These are phyloP conservation scores for Starmerella riodocensis DNA, from an alignment of 805 yeast genomes.

Conservation along the genomic window DNA sequence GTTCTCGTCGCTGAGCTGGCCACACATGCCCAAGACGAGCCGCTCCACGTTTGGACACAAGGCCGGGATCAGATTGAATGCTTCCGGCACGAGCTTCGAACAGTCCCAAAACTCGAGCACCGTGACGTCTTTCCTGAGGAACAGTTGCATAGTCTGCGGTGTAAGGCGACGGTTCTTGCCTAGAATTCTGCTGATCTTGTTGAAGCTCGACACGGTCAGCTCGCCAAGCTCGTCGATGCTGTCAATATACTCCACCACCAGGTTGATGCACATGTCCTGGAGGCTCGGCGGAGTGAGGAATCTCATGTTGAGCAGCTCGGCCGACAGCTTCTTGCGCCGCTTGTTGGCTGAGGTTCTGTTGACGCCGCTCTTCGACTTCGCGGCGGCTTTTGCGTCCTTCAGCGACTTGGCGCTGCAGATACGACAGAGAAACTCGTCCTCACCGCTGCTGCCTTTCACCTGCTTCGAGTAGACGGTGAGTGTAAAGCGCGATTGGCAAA, in stretches of 20 bases:
- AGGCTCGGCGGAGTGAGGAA: slow-evolving; percentile 49
- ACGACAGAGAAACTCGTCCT: slow-evolving; percentile 44
- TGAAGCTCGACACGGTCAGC: slow-evolving; percentile 60
- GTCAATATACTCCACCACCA: slow-evolving; percentile 52
- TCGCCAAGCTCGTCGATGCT: slow-evolving; percentile 78
- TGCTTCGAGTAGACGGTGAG: slow-evolving; percentile 54
- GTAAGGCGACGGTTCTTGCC: slow-evolving; percentile 71
- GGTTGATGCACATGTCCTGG: slow-evolving; percentile 67
- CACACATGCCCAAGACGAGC: slow-evolving; percentile 78
- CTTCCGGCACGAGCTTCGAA: slow-evolving; percentile 54
- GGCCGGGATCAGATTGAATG: slow-evolving; percentile 57
- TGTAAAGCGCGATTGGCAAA: slow-evolving; percentile 46
- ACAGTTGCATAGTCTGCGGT: slow-evolving; percentile 57
- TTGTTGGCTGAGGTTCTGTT: slow-evolving; percentile 35
- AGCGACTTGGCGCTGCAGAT: slow-evolving; percentile 40
- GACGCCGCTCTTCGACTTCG: slow-evolving; percentile 18
- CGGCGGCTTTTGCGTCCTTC: slow-evolving; percentile 36
- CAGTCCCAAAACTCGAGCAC: slow-evolving; percentile 82
- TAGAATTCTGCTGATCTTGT: slow-evolving; percentile 60
- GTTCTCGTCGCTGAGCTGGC: slow-evolving; percentile 71
- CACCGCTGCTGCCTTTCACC: slow-evolving; percentile 23
- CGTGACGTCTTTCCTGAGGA: slow-evolving; percentile 47
- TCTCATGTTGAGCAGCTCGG: slow-evolving; percentile 64
- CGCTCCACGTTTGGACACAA: slow-evolving; percentile 60
- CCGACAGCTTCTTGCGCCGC: slow-evolving; percentile 66